Evolutionary conservation across 1,284 basidiomycete species (phyloP).

Genomic region (Trichosporon asahii): DNA sequence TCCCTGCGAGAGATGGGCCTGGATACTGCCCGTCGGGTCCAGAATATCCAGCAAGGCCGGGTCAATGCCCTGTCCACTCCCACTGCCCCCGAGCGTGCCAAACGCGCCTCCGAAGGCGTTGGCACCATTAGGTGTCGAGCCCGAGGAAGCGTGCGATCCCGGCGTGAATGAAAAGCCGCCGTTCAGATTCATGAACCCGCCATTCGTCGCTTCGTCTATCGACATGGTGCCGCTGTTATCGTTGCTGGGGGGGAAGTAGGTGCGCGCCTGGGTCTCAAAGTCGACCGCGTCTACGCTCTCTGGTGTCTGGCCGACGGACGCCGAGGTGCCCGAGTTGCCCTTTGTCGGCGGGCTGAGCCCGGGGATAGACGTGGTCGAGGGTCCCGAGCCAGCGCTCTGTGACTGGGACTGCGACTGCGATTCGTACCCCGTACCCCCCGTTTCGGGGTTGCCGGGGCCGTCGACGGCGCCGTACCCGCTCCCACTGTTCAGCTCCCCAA

Average conservation of each 20-base stretch:
- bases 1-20: neutral
- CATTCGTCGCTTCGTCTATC: neutral
- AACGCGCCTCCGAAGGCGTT: neutral
- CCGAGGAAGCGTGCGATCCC: neutral
- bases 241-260: neutral
- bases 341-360: neutral
- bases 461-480: neutral
- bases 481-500: neutral
- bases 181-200: too few relatives aligned
- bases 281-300: constrained; percentile 19
- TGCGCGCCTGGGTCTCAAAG: neutral
- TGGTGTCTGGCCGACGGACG: constrained; percentile 19
- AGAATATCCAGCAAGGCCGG: neutral
- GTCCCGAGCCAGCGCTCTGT: neutral
- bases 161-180: neutral
- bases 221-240: neutral
- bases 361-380: neutral
- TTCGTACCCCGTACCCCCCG: neutral
- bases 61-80: neutral
- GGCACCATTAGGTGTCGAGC: neutral
- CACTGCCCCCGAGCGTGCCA: neutral
- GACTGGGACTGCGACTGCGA: neutral
- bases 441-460: neutral
- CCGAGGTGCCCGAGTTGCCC: too few relatives aligned
- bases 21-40: neutral